These are phyloP conservation scores for Aspergillus haitiensis DNA, from an alignment of 495 filamentous ascomycete species.

Conservation along the genomic window DNA sequence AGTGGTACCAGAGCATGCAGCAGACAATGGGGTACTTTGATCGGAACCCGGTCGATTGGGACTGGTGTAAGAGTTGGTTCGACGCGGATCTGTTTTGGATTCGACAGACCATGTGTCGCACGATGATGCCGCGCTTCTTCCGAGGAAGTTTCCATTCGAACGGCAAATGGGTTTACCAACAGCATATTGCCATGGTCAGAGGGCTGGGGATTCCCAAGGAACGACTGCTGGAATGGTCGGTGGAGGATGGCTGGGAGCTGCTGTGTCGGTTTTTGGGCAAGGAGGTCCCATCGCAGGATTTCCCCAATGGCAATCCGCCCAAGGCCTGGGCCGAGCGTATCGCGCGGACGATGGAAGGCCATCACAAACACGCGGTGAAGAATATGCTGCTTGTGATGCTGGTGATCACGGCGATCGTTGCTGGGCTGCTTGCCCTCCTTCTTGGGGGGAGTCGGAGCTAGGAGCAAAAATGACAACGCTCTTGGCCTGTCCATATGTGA, in stretches of 20 bases:
- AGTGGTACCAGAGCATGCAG: conserved; percentile 37
- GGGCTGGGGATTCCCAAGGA: conserved; percentile 28
- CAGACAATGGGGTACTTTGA: conserved; percentile 19
- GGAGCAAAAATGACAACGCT: conserved; percentile 40
- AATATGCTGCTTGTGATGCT: conserved; percentile 24
- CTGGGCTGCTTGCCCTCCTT: too few species aligned
- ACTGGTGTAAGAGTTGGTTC: conserved; percentile 17
- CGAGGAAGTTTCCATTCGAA: conserved; percentile 16
- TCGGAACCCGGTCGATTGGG: conserved; percentile 11
- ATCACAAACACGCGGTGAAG: conserved; percentile 19
- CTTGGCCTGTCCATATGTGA: conserved; percentile 34
- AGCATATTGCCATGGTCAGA: conserved; percentile 17
- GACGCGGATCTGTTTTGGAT: conserved; percentile 19
- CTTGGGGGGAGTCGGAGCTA: conserved; percentile 37
- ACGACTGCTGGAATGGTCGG: conserved; percentile 40
- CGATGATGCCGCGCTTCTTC: conserved; percentile 14
- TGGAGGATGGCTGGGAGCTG: conserved; percentile 49
- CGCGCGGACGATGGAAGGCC: conserved; percentile 17
- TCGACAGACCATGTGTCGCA: conserved; percentile 8
- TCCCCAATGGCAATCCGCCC: too few species aligned
- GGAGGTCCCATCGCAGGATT: too few species aligned
- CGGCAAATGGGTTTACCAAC: conserved; percentile 9
- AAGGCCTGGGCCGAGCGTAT: conserved; percentile 25
- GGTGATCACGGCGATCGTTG: too few species aligned
- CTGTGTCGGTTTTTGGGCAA: conserved; percentile 41